These are phyloP conservation scores for Tylopilus rubrobrunneus DNA, from an alignment of 768 basidiomycete species.

Conservation along the genomic window DNA sequence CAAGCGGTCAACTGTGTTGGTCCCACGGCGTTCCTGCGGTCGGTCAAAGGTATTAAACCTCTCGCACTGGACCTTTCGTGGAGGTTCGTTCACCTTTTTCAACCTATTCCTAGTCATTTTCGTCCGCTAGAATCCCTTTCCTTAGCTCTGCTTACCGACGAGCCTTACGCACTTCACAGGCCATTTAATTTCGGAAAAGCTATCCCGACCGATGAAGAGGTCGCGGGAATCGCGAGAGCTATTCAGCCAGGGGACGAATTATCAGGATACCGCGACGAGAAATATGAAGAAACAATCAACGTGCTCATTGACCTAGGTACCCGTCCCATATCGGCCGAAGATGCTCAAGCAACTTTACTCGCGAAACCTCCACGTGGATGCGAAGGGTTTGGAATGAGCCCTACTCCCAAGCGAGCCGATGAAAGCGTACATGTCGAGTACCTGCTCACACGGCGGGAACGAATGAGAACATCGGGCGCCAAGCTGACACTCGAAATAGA, in stretches of 20 bases:
- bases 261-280: conserved; percentile 14
- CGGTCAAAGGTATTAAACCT: conserved; percentile 55
- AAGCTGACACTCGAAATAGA: background rate
- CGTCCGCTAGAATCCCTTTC: background rate
- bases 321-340: conserved; percentile 9
- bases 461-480: conserved; percentile 11
- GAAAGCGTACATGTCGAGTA: conserved; percentile 15
- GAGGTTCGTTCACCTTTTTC: conserved; percentile 43
- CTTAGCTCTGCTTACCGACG: background rate
- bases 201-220: conserved; percentile 32
- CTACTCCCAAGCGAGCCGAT: conserved; percentile 14
- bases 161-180: conserved; percentile 24
- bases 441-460: conserved; percentile 27
- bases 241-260: conserved; percentile 12
- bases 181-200: conserved; percentile 44
- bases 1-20: background rate
- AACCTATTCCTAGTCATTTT: background rate
- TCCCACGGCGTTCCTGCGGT: conserved; percentile 37
- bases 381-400: conserved; percentile 25
- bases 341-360: conserved; percentile 1
- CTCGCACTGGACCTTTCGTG: conserved; percentile 62
- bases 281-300: conserved; percentile 3
- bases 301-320: conserved; percentile 11
- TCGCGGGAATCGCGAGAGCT: conserved; percentile 17
- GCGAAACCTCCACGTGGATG: conserved; percentile 17